phyloP scores from a whole-genome alignment of 2,329 filamentous ascomycete species.

The Reticulascus tulasneorum region DNA sequence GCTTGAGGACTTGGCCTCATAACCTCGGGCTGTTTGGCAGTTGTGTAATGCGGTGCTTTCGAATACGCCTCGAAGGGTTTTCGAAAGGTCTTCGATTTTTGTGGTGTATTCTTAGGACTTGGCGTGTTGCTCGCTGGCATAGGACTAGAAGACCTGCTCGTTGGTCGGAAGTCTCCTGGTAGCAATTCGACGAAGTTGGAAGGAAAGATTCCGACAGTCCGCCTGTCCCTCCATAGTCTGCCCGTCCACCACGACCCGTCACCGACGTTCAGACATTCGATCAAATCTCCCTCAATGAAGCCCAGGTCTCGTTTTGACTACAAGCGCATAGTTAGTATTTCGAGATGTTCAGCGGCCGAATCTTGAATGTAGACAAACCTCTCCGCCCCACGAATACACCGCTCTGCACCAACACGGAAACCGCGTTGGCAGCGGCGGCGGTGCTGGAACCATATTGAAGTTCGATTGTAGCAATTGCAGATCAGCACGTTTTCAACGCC shows the following conservation, averaged over 20 bases:
- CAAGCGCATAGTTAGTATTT: conserved; percentile 17
- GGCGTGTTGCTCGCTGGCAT: conserved; percentile 54
- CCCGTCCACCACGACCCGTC: conserved; percentile 99
- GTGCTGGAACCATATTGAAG: conserved; percentile 48
- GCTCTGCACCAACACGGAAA: conserved; percentile 92
- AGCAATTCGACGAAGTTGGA: conserved; percentile 96
- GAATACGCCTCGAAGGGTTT: conserved; percentile 66
- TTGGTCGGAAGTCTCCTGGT: conserved; percentile 78
- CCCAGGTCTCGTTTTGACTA: conserved; percentile 89
- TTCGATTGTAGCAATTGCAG: neutral
- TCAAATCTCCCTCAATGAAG: conserved; percentile 95
- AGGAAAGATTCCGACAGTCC: conserved; percentile 88
- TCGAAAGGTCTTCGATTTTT: conserved; percentile 61
- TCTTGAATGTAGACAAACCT: conserved; percentile 43
- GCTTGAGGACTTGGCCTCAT: conserved; percentile 41
- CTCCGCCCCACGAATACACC: conserved; percentile 90
- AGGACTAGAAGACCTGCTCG: conserved; percentile 56
- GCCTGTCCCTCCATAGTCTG: conserved; percentile 79
- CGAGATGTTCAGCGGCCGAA: neutral
- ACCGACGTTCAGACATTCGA: conserved; percentile 96
- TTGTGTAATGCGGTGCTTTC: conserved; percentile 63
- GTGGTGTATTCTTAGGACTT: conserved; percentile 49
- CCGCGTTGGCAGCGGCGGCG: conserved; percentile 63
- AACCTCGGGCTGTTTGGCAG: conserved; percentile 56
- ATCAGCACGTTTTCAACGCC: neutral